phyloP scores from a whole-genome alignment of 768 basidiomycete species.

The Naematelia encephala region DNA sequence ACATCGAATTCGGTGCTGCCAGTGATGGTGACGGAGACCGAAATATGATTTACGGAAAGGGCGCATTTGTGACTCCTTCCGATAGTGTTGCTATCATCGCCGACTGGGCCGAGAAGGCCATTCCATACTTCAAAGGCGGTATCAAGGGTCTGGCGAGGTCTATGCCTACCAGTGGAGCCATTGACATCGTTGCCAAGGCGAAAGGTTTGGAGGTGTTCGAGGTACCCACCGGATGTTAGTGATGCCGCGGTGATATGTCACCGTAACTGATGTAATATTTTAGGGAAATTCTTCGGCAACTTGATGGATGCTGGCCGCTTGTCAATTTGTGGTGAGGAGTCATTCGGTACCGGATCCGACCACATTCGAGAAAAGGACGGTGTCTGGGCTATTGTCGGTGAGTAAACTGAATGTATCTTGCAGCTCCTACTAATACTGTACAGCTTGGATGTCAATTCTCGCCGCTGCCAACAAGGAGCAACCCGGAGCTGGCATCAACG shows the following conservation, averaged over 20 bases:
- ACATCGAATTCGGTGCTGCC: constrained; percentile 90
- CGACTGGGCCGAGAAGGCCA: constrained; percentile 68
- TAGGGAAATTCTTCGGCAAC: constrained; percentile 99
- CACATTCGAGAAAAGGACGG: constrained; percentile 99
- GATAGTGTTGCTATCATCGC: constrained; percentile 99
- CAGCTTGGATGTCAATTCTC: constrained; percentile 97
- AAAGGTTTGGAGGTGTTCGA: constrained; percentile 91
- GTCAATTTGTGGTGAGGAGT: constrained; percentile 98
- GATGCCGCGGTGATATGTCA: neutral
- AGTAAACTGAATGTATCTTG: constrained; percentile 39
- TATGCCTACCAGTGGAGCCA: constrained; percentile 97
- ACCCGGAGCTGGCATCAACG: constrained; percentile 64
- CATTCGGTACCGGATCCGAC: constrained; percentile 99
- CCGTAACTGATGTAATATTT: constrained; percentile 1
- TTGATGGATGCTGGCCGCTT: constrained; percentile 97
- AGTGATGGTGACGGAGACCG: constrained; percentile 96
- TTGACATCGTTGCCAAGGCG: constrained; percentile 90
- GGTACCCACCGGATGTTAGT: constrained; percentile 78
- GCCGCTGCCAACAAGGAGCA: constrained; percentile 72
- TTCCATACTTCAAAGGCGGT: constrained; percentile 62
- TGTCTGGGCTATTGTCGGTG: constrained; percentile 92
- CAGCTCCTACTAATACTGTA: neutral
- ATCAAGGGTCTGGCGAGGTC: constrained; percentile 92
- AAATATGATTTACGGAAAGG: constrained; percentile 99
- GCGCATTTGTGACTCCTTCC: constrained; percentile 95